Conservation (phyloP, 2,329 filamentous ascomycete species). For the Calonectria naviculata region DNA sequence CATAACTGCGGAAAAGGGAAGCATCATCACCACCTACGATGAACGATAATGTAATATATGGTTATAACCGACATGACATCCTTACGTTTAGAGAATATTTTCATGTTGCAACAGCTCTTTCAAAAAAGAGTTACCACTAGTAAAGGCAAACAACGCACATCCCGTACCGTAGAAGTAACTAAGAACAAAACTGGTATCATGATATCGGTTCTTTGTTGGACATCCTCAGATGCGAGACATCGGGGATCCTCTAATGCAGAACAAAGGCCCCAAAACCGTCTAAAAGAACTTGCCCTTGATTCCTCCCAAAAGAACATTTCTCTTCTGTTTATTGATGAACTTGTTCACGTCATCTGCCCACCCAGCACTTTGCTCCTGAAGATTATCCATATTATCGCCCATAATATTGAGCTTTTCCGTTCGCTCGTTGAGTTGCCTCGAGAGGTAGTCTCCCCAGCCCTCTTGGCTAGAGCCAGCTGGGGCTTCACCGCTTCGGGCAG, state of each 20-base stretch:
- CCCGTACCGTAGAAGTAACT: neutral
- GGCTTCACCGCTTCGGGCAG: constrained; percentile 54
- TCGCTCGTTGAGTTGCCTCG: constrained; percentile 87
- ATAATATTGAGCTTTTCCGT: constrained; percentile 88
- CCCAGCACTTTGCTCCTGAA: constrained; percentile 82
- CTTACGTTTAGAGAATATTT: neutral
- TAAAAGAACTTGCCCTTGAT: constrained; percentile 69
- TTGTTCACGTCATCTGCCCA: constrained; percentile 93
- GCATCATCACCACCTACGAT: too few relatives aligned
- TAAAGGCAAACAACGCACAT: neutral
- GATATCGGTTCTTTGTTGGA: neutral
- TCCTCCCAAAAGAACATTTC: constrained; percentile 80
- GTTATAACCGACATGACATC: neutral
- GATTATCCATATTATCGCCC: constrained; percentile 84
- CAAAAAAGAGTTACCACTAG: neutral
- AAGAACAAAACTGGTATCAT: constrained; percentile 3
- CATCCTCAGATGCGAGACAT: neutral
- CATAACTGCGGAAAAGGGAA: too few relatives aligned
- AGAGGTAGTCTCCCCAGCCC: constrained; percentile 82
- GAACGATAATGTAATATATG: neutral
- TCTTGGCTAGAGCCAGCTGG: constrained; percentile 58
- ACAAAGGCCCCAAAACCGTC: neutral
- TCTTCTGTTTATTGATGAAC: constrained; percentile 88
- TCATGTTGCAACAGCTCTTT: neutral
- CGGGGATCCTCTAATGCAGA: neutral